Evolutionary conservation across 148 eudicot genomes (phyloP).

Genomic region (Camellia granthamiana): DNA sequence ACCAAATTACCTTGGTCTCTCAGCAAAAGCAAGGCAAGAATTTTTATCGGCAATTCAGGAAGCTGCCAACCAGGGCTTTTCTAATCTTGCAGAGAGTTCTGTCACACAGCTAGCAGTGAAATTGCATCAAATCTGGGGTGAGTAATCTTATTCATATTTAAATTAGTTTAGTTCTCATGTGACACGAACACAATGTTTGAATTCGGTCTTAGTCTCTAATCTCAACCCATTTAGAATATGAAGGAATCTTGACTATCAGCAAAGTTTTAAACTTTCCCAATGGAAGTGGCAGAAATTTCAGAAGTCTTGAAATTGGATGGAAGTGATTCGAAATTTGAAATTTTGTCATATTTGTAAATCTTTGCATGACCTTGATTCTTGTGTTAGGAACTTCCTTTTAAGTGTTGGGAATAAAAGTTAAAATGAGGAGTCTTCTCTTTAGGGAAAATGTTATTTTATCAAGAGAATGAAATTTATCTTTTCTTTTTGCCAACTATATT

Average conservation of each 20-base stretch:
- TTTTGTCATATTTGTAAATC: neutral
- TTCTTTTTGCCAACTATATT: no score
- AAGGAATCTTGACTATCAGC: neutral
- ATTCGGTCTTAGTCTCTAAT: neutral
- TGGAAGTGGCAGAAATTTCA: constrained; percentile 1
- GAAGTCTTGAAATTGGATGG: neutral
- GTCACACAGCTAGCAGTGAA: constrained; percentile 49
- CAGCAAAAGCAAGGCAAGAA: constrained; percentile 63
- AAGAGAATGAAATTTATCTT: no score
- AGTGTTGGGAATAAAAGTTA: no score
- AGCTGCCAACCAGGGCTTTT: constrained; percentile 42
- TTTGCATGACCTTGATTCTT: neutral
- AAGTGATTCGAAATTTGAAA: neutral
- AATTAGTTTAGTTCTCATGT: neutral
- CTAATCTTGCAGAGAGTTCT: constrained; percentile 56
- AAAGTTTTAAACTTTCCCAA: neutral
- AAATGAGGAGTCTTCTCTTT: no score
- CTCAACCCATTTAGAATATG: neutral
- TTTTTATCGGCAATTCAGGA: constrained; percentile 57
- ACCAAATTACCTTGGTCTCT: constrained; percentile 51
- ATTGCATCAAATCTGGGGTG: constrained; percentile 76
- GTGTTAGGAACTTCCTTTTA: neutral
- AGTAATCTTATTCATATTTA: constrained; percentile 17
- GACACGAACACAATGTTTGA: neutral
- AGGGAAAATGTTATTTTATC: no score